Evolutionary conservation across 1,139 yeast genomes (phyloP).

Genomic region (Yamadazyma songkhlaensis): DNA sequence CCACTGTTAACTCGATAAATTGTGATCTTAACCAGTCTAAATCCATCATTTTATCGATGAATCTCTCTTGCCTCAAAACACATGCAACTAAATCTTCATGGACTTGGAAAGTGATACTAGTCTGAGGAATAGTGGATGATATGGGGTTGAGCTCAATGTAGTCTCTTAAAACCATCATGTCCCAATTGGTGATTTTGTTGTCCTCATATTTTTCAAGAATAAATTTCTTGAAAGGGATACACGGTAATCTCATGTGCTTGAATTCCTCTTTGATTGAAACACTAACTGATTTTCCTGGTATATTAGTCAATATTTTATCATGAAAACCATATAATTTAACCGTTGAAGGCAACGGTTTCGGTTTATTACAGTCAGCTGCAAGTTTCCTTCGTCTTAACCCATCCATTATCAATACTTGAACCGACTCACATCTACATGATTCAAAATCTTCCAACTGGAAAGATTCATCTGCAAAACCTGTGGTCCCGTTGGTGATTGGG

Average conservation of each 20-base stretch:
- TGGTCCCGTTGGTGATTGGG: constrained; percentile 10
- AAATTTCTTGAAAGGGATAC: neutral
- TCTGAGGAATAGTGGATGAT: constrained; percentile 17
- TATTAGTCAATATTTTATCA: too few species aligned
- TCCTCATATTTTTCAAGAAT: neutral
- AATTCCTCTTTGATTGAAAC: neutral
- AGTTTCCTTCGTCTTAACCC: neutral
- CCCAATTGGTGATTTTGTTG: constrained; percentile 1
- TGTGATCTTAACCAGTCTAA: constrained; percentile 30
- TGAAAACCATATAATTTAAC: neutral
- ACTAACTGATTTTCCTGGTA: neutral
- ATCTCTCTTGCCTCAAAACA: constrained; percentile 31
- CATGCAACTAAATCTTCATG: constrained; percentile 27
- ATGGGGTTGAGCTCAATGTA: constrained; percentile 9
- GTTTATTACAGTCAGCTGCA: neutral
- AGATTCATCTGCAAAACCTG: constrained; percentile 22
- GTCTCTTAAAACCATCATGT: constrained; percentile 10
- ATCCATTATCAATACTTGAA: constrained; percentile 16
- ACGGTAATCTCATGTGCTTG: neutral
- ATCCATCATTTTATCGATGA: constrained; percentile 29
- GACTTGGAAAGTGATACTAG: constrained; percentile 14
- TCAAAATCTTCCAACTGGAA: neutral
- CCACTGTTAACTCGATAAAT: constrained; percentile 16
- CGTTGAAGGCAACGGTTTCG: neutral
- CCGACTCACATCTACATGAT: constrained; percentile 18